Percentiles rank a stretch among this genome's conserved stretches.
phyloP scores from a whole-genome alignment of 2,329 filamentous ascomycete species.

The Trichoderma sp. region DNA sequence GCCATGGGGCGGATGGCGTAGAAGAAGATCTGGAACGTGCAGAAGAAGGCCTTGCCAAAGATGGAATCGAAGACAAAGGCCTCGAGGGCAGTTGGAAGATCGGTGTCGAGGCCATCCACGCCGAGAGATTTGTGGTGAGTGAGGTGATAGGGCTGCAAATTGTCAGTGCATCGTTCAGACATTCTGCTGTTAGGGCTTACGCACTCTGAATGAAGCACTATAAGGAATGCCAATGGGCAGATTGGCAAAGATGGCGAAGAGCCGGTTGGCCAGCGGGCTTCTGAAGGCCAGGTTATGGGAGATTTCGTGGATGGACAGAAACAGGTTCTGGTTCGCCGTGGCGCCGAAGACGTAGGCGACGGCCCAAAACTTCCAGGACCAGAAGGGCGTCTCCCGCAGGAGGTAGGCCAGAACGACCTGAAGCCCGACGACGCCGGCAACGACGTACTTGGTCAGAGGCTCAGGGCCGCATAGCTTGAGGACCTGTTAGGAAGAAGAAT shows the following conservation, averaged over 20 bases:
- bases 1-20: constrained; percentile 96
- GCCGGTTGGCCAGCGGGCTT: constrained; percentile 72
- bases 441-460: constrained; percentile 91
- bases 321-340: constrained; percentile 96
- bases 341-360: constrained; percentile 90
- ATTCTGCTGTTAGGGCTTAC: constrained; percentile 28
- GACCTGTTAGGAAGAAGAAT: constrained; percentile 57
- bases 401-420: constrained; percentile 76
- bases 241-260: constrained; percentile 91
- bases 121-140: constrained; percentile 99
- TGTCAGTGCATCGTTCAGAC: background rate
- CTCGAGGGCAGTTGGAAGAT: constrained; percentile 88
- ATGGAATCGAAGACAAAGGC: constrained; percentile 92
- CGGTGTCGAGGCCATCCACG: constrained; percentile 92
- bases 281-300: constrained; percentile 95
- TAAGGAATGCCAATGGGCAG: constrained; percentile 94
- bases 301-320: constrained; percentile 98
- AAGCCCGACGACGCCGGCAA: constrained; percentile 75
- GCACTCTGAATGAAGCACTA: constrained; percentile 86
- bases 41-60: constrained; percentile 96
- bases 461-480: constrained; percentile 96
- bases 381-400: constrained; percentile 72
- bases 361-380: constrained; percentile 80
- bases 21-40: constrained; percentile 98
- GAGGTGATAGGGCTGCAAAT: constrained; percentile 78